These are phyloP conservation scores for Cladorrhinum samala DNA, from an alignment of 495 filamentous ascomycete genomes.

Conservation along the genomic window DNA sequence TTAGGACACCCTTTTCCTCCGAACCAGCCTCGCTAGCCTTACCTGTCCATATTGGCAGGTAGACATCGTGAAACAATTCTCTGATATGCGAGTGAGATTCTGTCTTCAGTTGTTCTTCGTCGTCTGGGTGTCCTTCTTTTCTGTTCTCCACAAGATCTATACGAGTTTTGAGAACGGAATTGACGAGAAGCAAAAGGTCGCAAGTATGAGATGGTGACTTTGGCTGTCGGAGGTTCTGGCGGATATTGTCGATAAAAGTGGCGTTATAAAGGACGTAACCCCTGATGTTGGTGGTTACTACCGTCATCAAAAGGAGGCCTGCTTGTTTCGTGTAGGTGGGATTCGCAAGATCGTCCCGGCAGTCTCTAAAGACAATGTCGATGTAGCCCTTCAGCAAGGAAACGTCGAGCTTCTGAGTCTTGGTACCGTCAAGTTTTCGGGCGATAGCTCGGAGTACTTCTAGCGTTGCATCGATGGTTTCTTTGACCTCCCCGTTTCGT, in stretches of 20 bases:
- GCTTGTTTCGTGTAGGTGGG: conserved; percentile 40
- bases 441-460: conserved; percentile 41
- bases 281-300: conserved; percentile 29
- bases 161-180: conserved; percentile 34
- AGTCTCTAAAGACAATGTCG: conserved; percentile 34
- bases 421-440: conserved; percentile 29
- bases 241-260: conserved; percentile 30
- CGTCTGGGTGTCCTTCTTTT: conserved; percentile 17
- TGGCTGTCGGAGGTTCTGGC: conserved; percentile 33
- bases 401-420: conserved; percentile 27
- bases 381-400: conserved; percentile 32
- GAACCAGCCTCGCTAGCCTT: conserved; percentile 16
- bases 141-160: conserved; percentile 24
- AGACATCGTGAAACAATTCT: conserved; percentile 33
- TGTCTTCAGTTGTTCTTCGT: conserved; percentile 19
- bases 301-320: conserved; percentile 40
- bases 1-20: conserved; percentile 28
- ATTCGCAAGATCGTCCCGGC: conserved; percentile 38
- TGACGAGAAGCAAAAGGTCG: conserved; percentile 37
- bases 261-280: conserved; percentile 31
- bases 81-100: conserved; percentile 13
- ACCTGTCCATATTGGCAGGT: conserved; percentile 34
- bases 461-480: conserved; percentile 42
- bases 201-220: conserved; percentile 36
- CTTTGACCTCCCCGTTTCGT: conserved; percentile 49